Percentiles rank a stretch among this genome's conserved stretches.
Conservation (phyloP, 2,329 filamentous ascomycete genomes). For the Colletotrichum camelliae region DNA sequence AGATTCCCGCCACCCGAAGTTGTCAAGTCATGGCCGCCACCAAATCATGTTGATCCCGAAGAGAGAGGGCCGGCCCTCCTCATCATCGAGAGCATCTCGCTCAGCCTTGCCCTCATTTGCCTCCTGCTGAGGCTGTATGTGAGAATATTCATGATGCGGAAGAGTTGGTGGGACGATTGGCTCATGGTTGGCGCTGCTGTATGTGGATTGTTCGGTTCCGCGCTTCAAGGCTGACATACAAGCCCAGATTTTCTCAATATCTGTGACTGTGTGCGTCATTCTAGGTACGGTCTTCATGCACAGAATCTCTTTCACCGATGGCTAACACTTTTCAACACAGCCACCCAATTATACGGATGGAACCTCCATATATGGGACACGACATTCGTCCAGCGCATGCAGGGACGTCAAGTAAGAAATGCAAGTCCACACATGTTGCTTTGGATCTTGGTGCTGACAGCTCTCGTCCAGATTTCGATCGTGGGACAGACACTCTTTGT, state of each 20-base stretch:
- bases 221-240: neutral
- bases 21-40: neutral
- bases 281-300: conserved; percentile 16
- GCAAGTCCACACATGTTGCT: fast-evolving
- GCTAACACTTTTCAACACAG: neutral
- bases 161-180: conserved; percentile 44
- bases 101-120: conserved; percentile 38
- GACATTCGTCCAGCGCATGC: conserved; percentile 26
- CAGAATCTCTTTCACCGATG: too few species aligned
- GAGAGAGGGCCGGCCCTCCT: conserved; percentile 32
- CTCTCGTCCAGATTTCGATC: conserved; percentile 39
- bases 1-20: neutral
- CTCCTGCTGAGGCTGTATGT: conserved; percentile 44
- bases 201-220: neutral
- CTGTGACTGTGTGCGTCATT: conserved; percentile 38
- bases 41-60: neutral
- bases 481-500: conserved; percentile 44
- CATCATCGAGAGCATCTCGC: conserved; percentile 39
- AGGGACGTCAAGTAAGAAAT: conserved; percentile 25
- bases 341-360: conserved; percentile 40
- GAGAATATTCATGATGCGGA: conserved; percentile 36
- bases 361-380: conserved; percentile 44
- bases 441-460: neutral
- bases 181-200: conserved; percentile 45
- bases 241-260: conserved; percentile 34